phyloP scores from a whole-genome alignment of 2,329 filamentous ascomycete species.

The Rutstroemia sp. region DNA sequence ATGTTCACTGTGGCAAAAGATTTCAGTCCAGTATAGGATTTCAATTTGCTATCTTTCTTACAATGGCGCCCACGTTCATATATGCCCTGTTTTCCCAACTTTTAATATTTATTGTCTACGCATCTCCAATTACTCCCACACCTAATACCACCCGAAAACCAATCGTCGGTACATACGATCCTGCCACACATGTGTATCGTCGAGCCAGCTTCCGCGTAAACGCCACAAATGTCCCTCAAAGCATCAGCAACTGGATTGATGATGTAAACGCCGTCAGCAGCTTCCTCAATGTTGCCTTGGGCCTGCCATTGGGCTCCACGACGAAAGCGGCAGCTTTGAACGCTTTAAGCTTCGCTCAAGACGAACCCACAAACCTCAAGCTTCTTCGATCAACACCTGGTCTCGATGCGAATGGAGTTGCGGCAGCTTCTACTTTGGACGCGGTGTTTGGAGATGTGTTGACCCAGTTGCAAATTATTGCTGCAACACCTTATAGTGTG shows the following conservation, averaged over 20 bases:
- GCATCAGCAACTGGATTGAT: conserved; percentile 10
- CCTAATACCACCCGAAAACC: neutral
- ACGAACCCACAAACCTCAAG: conserved; percentile 8
- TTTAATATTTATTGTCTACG: neutral
- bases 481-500: conserved; percentile 1
- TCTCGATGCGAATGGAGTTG: neutral
- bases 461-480: conserved; percentile 6
- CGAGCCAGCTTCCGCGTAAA: neutral
- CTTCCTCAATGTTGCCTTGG: conserved; percentile 7
- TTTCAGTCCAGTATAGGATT: too few relatives aligned
- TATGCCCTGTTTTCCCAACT: neutral
- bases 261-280: conserved; percentile 8
- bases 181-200: neutral
- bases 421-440: conserved; percentile 1
- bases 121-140: neutral
- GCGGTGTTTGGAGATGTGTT: conserved; percentile 9
- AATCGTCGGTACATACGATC: neutral
- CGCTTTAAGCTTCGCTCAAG: conserved; percentile 7
- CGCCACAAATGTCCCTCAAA: conserved; percentile 8
- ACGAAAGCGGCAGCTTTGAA: conserved; percentile 2
- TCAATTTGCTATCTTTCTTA: too few relatives aligned
- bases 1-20: too few relatives aligned
- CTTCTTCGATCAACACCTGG: conserved; percentile 3
- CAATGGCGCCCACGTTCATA: too few relatives aligned
- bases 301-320: neutral